Evolutionary conservation across 106 monocot species (phyloP).

Genomic region (Triglochin maritima): DNA sequence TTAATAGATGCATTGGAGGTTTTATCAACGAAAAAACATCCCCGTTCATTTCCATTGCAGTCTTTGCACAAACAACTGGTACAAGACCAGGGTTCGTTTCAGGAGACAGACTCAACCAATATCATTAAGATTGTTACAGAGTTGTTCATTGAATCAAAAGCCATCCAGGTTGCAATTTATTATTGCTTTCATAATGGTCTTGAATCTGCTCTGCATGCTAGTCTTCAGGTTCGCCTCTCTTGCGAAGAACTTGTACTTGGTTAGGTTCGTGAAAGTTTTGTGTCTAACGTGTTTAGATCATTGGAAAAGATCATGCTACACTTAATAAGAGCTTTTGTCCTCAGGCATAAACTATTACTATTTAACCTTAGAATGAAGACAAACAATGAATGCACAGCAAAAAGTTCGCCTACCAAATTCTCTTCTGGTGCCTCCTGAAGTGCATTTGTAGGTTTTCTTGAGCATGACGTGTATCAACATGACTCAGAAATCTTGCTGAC

Average conservation of each 20-base stretch:
- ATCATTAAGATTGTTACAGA: slow-evolving; percentile 41
- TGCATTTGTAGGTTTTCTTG: no score
- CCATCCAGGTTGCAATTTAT: slow-evolving; percentile 64
- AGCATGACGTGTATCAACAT: no score
- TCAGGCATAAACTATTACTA: no score
- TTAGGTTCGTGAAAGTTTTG: no score
- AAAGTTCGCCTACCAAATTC: no score
- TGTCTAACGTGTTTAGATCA: no score
- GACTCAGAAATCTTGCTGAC: no score
- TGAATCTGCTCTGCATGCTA: slow-evolving; percentile 78
- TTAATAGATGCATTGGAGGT: slow-evolving; percentile 65
- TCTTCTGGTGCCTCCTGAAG: no score
- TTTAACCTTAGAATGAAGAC: no score
- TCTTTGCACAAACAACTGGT: slow-evolving; percentile 18
- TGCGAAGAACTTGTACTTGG: background rate
- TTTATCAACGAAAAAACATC: slow-evolving; percentile 28
- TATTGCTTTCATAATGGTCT: slow-evolving; percentile 90
- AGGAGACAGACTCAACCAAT: slow-evolving; percentile 26
- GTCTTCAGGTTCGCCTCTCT: slow-evolving; percentile 55
- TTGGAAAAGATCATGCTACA: no score
- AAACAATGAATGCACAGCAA: no score
- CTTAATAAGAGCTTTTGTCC: no score
- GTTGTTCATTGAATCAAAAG: slow-evolving; percentile 54
- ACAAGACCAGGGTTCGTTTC: slow-evolving; percentile 12
- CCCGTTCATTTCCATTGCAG: slow-evolving; percentile 43